Evolutionary conservation across 129 eudicot genomes (phyloP), one percentile per base, ranked within the genome.

Genomic region (Tagetes erecta): DNA sequence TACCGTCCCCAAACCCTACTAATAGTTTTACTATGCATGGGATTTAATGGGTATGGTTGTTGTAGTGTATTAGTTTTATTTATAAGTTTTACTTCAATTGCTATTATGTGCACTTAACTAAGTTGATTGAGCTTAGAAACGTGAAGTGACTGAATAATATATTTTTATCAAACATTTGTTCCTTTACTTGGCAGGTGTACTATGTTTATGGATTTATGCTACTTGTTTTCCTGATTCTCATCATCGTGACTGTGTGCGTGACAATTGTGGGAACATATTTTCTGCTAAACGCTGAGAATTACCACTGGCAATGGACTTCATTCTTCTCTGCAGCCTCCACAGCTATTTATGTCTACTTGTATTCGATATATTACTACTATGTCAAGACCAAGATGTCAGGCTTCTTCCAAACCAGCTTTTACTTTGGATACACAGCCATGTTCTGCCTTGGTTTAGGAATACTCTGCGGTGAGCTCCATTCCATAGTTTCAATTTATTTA

Each of bases 311-410:
- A 60, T 91, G 97, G 97, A 91, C 97, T 64, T 88, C 97, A 4
- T 91, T 91, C 91, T 86, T 86, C 80, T 91, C 97, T 0, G 97
- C 97, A 35, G 92, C 96, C 45, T 91, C 97, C 13, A 91, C 97
- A 11, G 96, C 96, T 64, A 81, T 91, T 65, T 88, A 91, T 52
- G 97, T 91, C 47, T 91, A 78, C 83, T 80, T 91, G 76, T 91
- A 91, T 82, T 89, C 97, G 2, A 74, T 91, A 69, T 88, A 91
- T 78, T 91, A 91, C 87, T 91, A 88, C 78, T 83, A 75, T 45
- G 97, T 88, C 68, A 91, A 91, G 92, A 91, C 97, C 30, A 91
- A 91, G 86, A 91, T 91, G 97, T 91, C 97, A 3, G 97, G 97
- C 68, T 88, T 91, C 86, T 91, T 91, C 83, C 97, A 91, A 79